Evolutionary conservation across 2,329 filamentous ascomycete genomes (phyloP), one percentile per base, ranked within the genome.

Genomic region (Aspergillus sp.): DNA sequence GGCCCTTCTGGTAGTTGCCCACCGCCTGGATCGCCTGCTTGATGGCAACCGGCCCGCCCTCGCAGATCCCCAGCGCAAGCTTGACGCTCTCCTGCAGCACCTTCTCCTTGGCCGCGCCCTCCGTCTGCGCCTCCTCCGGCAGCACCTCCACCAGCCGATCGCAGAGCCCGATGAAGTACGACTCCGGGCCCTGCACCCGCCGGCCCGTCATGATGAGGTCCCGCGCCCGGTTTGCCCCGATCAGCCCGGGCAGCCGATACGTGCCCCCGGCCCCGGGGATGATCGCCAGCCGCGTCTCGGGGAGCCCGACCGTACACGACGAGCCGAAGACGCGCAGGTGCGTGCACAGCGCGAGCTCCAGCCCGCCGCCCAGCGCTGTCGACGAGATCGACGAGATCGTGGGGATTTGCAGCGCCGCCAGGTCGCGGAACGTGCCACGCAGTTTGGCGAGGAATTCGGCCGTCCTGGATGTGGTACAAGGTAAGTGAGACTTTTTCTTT

Each of bases 261-360:
- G 89, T 96, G 39, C 89, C 91, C 26, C 91, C 91, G 2, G 89
- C 91, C 37, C 91, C 91, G 3, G 91, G 91, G 43, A 98, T 82
- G 55, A 98, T 98, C 35, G 82, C 91, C 2, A 98, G 73, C 2
- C 88, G 74, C 1, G 91, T 96, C 59, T 98, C 91, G 1, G 91
- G 91, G 4, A 96, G 75, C 0, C 78, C 88, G 34, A 98, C 77
- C 15, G 71, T 66, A 11, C 86, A 82, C 20, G 79, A 82, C 24
- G 83, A 86, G 19, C 79, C 74, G 45, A 96, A 80, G 32, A 98
- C 80, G 44, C 91, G 85, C 61, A 98, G 78, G 60, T 91, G 79
- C 1, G 89, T 93, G 45, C 82, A 79, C 5, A 98, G 76, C 2
- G 86, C 89, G 33, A 98, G 75, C 64, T 98, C 91, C 43, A 98